phyloP scores from a whole-genome alignment of 2,329 filamentous ascomycete species.

The Gaeumannomyces tritici region DNA sequence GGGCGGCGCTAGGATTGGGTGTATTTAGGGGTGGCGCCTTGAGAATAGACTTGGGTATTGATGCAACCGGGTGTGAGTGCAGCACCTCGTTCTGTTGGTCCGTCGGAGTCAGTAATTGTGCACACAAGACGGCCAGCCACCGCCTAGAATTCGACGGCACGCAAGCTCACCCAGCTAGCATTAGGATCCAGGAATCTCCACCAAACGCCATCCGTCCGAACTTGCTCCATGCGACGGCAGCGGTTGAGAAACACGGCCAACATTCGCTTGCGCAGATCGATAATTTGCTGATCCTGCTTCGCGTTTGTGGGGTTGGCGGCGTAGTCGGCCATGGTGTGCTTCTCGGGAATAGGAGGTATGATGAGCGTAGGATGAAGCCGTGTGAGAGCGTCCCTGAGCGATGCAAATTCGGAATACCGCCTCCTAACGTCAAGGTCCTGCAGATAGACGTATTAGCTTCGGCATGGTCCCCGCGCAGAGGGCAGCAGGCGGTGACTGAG shows the following conservation, averaged over 20 bases:
- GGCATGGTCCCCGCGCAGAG: neutral
- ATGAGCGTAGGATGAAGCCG: conserved; percentile 91
- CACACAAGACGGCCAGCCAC: neutral
- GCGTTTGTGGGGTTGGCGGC: conserved; percentile 96
- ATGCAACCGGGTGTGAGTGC: conserved; percentile 79
- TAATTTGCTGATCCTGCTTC: conserved; percentile 94
- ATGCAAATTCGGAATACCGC: conserved; percentile 94
- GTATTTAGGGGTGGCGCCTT: conserved; percentile 93
- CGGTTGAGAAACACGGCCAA: conserved; percentile 89
- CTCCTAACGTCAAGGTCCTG: conserved; percentile 92
- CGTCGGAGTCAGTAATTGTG: conserved; percentile 15
- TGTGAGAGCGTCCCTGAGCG: conserved; percentile 77
- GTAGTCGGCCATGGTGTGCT: conserved; percentile 98
- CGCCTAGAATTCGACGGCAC: conserved; percentile 8
- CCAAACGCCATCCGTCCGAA: conserved; percentile 89
- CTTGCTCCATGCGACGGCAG: conserved; percentile 84
- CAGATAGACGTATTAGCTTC: conserved; percentile 5
- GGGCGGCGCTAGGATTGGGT: conserved; percentile 81
- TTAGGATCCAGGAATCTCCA: conserved; percentile 98
- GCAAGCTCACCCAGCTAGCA: conserved; percentile 75
- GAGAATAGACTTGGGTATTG: conserved; percentile 86
- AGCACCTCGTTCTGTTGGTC: conserved; percentile 84
- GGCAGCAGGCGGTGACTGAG: neutral
- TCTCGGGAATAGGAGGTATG: conserved; percentile 94
- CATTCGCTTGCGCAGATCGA: conserved; percentile 95